phyloP scores from a whole-genome alignment of 768 basidiomycete species.

The Lyophyllum atratum region DNA sequence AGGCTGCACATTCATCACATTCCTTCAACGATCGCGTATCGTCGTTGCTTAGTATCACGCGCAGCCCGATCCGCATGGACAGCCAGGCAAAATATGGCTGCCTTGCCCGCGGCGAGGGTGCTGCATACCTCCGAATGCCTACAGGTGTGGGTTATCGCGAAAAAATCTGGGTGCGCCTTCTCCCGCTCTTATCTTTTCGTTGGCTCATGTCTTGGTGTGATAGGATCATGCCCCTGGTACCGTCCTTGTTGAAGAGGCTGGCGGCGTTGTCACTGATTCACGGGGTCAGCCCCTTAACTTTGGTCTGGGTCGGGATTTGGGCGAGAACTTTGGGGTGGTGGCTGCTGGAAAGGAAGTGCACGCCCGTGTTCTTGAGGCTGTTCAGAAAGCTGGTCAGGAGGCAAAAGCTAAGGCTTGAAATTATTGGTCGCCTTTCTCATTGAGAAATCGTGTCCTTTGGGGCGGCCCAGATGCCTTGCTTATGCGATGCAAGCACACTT shows the following conservation, averaged over 20 bases:
- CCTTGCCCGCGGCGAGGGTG: slow-evolving; percentile 84
- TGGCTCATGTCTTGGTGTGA: not conserved
- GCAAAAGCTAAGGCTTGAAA: slow-evolving; percentile 31
- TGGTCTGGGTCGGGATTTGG: slow-evolving; percentile 81
- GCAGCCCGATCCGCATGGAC: slow-evolving; percentile 82
- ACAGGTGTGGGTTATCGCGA: slow-evolving; percentile 79
- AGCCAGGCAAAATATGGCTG: slow-evolving; percentile 95
- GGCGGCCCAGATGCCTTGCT: too few relatives aligned
- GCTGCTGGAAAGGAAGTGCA: slow-evolving; percentile 79
- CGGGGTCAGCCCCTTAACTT: slow-evolving; percentile 81
- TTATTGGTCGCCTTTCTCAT: not conserved
- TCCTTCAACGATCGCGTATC: slow-evolving; percentile 79
- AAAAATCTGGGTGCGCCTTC: slow-evolving; percentile 85
- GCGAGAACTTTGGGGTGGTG: slow-evolving; percentile 85
- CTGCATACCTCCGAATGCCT: slow-evolving; percentile 80
- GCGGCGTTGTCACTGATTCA: slow-evolving; percentile 86
- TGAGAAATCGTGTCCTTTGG: not conserved
- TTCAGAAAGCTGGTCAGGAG: slow-evolving; percentile 55
- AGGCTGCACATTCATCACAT: slow-evolving; percentile 90
- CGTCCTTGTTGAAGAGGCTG: slow-evolving; percentile 85
- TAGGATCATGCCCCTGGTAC: slow-evolving; percentile 92
- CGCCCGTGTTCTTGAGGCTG: slow-evolving; percentile 66
- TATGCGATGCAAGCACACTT: too few relatives aligned
- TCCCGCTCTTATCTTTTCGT: not conserved
- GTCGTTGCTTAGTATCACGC: slow-evolving; percentile 61